Percentiles rank a stretch among this genome's conserved stretches.
Conservation (phyloP, 2,329 filamentous ascomycete species). For the Fusarium austroafricanum region DNA sequence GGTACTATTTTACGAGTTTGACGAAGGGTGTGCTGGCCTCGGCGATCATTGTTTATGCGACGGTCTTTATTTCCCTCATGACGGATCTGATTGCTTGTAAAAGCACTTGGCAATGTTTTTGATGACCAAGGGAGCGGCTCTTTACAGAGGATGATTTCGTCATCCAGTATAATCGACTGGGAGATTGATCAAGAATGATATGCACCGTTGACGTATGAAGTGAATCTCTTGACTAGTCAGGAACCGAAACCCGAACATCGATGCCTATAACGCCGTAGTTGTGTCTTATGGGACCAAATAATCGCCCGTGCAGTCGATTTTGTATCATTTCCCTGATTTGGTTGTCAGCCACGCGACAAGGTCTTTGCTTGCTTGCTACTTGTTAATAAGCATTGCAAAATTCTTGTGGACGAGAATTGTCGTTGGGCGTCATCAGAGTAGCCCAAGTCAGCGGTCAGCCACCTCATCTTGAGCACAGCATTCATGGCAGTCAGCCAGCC, state of each 20-base stretch:
- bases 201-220: conserved; percentile 37
- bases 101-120: conserved; percentile 19
- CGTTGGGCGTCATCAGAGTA: conserved; percentile 27
- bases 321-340: conserved; percentile 40
- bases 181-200: conserved; percentile 15
- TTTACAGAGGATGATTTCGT: conserved; percentile 22
- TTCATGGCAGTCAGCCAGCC: background rate
- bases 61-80: conserved; percentile 18
- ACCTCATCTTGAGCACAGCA: conserved; percentile 7
- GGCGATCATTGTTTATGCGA: conserved; percentile 21
- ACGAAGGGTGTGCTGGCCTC: conserved; percentile 25
- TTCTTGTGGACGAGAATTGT: background rate
- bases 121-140: conserved; percentile 14
- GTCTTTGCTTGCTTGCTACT: background rate
- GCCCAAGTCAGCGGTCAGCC: conserved; percentile 18
- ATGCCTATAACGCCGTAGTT: conserved; percentile 32
- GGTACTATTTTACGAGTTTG: conserved; percentile 28
- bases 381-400: conserved; percentile 1
- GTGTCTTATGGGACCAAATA: conserved; percentile 28
- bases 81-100: conserved; percentile 10
- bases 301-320: conserved; percentile 18
- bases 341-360: conserved; percentile 39
- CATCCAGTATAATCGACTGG: conserved; percentile 22
- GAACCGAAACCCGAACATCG: conserved; percentile 35
- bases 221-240: conserved; percentile 37